A percentile compares a stretch with the other conserved stretches of the same genome.
Conservation (phyloP, 169 alveolate genomes). For the Toxoplasma gondii region DNA sequence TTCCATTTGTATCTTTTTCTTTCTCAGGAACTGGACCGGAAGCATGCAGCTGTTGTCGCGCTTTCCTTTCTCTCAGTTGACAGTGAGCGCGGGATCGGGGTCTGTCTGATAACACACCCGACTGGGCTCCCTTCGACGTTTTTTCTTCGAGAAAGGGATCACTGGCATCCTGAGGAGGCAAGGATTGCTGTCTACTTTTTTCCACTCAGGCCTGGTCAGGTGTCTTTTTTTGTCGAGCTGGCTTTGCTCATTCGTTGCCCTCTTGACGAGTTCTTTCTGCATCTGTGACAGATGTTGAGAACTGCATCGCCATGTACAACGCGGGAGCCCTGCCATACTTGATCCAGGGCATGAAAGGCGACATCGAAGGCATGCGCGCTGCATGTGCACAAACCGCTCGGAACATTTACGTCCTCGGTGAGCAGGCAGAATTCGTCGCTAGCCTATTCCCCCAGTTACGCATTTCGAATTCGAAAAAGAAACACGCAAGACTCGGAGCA, state of each 20-base stretch:
- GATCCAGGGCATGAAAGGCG: conserved; percentile 86
- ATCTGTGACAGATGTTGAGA: conserved; percentile 75
- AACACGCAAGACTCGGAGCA: too few species aligned
- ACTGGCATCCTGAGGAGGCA: background rate
- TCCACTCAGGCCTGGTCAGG: background rate
- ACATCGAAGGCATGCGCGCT: conserved; percentile 89
- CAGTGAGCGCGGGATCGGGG: conserved; percentile 65
- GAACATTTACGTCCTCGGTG: conserved; percentile 87
- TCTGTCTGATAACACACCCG: too few species aligned
- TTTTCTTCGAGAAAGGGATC: too few species aligned
- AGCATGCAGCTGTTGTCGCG: conserved; percentile 92
- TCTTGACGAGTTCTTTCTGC: background rate
- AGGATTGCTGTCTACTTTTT: background rate
- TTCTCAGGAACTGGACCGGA: conserved; percentile 85
- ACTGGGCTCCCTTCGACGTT: too few species aligned
- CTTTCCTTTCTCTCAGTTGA: conserved; percentile 90
- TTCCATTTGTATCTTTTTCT: background rate
- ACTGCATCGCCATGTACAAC: conserved; percentile 86
- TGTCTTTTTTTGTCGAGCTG: background rate
- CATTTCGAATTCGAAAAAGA: too few species aligned
- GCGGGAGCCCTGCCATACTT: conserved; percentile 87
- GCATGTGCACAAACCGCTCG: conserved; percentile 92
- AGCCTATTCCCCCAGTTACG: background rate
- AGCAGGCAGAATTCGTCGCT: background rate
- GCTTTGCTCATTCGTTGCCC: background rate